Percentiles rank a stretch among this genome's conserved stretches.
phyloP scores from a whole-genome alignment of 495 filamentous ascomycete species.

The Penicillium lividum region DNA sequence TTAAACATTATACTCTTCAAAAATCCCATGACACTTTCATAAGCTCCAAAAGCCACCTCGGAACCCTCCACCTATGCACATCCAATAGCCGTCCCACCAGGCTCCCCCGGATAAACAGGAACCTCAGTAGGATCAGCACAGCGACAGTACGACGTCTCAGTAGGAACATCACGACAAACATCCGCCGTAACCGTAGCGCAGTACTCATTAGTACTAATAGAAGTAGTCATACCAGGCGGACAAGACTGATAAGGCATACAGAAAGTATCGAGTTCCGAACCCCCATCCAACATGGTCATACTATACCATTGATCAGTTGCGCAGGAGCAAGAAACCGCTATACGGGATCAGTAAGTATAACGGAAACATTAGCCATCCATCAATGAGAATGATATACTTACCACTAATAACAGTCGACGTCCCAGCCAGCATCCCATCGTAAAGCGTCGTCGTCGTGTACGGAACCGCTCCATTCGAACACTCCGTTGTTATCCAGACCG shows the following conservation, averaged over 20 bases:
- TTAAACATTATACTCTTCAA: too few relatives aligned
- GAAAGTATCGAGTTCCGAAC: constrained; percentile 20
- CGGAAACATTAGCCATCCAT: too few relatives aligned
- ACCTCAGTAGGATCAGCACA: constrained; percentile 16
- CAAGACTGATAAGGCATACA: constrained; percentile 30
- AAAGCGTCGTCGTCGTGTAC: constrained; percentile 25
- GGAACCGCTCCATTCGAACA: constrained; percentile 30
- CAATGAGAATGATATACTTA: neutral
- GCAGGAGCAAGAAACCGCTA: constrained; percentile 29
- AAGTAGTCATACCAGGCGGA: constrained; percentile 26
- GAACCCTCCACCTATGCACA: constrained; percentile 12
- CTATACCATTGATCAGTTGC: constrained; percentile 29
- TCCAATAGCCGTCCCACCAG: constrained; percentile 21
- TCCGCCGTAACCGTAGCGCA: constrained; percentile 21
- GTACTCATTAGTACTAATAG: constrained; percentile 13
- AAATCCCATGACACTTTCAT: too few relatives aligned
- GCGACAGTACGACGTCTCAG: constrained; percentile 15
- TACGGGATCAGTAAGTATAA: neutral
- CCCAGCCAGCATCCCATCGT: constrained; percentile 24
- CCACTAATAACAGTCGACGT: constrained; percentile 21
- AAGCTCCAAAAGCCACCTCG: too few relatives aligned
- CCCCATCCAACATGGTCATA: constrained; percentile 13
- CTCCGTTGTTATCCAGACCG: constrained; percentile 30
- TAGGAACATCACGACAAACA: constrained; percentile 11
- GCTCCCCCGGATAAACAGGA: constrained; percentile 22